Conservation (phyloP, 306 rosid species). For the Acacia acuminata region DNA sequence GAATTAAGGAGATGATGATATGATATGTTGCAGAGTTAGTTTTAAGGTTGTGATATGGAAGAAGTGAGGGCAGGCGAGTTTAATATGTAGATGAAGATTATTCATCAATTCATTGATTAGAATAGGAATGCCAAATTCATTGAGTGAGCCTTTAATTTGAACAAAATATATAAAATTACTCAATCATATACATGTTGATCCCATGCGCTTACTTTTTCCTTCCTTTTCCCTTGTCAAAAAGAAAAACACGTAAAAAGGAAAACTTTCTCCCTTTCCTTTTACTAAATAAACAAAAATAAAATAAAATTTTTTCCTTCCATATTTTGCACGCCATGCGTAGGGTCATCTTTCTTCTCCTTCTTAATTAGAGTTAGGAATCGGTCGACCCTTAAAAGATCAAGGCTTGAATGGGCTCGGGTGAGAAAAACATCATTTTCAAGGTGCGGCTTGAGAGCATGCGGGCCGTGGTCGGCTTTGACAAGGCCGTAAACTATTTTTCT, state of each 20-base stretch:
- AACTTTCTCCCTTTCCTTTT: background rate
- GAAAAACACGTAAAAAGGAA: background rate
- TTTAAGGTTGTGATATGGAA: background rate
- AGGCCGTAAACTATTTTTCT: too few relatives aligned
- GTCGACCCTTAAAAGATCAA: too few relatives aligned
- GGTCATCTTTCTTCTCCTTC: background rate
- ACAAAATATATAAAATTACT: background rate
- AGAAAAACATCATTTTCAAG: too few relatives aligned
- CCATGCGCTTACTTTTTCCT: background rate
- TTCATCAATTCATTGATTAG: background rate
- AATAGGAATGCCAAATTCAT: too few relatives aligned
- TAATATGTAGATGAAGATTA: background rate
- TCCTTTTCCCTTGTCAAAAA: background rate
- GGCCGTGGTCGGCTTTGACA: too few relatives aligned
- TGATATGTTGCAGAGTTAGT: background rate
- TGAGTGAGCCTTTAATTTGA: background rate
- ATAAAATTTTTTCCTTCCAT: background rate
- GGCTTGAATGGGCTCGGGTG: too few relatives aligned
- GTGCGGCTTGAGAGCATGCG: too few relatives aligned
- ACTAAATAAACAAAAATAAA: too few relatives aligned
- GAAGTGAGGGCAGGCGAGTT: background rate
- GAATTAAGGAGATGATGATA: background rate
- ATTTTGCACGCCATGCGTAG: too few relatives aligned
- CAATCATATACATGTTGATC: background rate
- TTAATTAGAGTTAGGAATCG: too few relatives aligned